phyloP scores from a whole-genome alignment of 2,329 filamentous ascomycete genomes.

The Hymenotorrendiella dingleyae region DNA sequence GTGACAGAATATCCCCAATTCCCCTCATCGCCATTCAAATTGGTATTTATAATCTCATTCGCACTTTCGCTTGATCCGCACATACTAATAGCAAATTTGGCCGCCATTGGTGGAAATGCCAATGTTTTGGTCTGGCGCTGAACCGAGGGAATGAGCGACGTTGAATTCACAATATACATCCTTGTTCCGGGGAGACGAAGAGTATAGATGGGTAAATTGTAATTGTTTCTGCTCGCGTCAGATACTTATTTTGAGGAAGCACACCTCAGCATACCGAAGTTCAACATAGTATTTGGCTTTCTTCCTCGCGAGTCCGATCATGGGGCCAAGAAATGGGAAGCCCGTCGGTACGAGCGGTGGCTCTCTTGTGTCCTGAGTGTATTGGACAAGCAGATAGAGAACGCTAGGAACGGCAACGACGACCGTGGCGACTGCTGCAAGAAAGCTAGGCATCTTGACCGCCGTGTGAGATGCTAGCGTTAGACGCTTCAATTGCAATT shows the following conservation, averaged over 20 bases:
- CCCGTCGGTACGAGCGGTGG: slow-evolving; percentile 1
- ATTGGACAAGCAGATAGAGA: slow-evolving; percentile 1
- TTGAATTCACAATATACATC: slow-evolving; percentile 37
- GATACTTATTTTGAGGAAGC: not conserved
- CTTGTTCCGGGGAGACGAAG: slow-evolving; percentile 36
- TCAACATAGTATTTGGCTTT: slow-evolving; percentile 12
- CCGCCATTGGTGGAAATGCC: slow-evolving; percentile 35
- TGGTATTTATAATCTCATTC: slow-evolving; percentile 27
- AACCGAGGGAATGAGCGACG: slow-evolving; percentile 32
- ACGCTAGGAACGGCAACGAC: not conserved
- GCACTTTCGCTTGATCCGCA: slow-evolving; percentile 24
- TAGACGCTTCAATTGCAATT: no score
- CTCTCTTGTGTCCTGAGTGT: slow-evolving; percentile 6
- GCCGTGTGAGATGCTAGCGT: no score
- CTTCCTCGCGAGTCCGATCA: slow-evolving; percentile 2
- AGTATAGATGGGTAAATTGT: slow-evolving; percentile 34
- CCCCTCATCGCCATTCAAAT: slow-evolving; percentile 33
- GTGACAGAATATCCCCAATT: slow-evolving; percentile 27
- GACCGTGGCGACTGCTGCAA: not conserved
- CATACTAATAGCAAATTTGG: slow-evolving; percentile 7
- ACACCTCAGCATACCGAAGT: not conserved
- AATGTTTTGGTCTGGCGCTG: slow-evolving; percentile 35
- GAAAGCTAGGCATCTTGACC: not conserved
- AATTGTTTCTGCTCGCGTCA: slow-evolving; percentile 12
- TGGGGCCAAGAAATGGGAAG: slow-evolving; percentile 10